Percentiles rank a stretch among this genome's conserved stretches.
Evolutionary conservation across 2,329 filamentous ascomycete genomes (phyloP).

Genomic region (Sarocladiaceae sp.): DNA sequence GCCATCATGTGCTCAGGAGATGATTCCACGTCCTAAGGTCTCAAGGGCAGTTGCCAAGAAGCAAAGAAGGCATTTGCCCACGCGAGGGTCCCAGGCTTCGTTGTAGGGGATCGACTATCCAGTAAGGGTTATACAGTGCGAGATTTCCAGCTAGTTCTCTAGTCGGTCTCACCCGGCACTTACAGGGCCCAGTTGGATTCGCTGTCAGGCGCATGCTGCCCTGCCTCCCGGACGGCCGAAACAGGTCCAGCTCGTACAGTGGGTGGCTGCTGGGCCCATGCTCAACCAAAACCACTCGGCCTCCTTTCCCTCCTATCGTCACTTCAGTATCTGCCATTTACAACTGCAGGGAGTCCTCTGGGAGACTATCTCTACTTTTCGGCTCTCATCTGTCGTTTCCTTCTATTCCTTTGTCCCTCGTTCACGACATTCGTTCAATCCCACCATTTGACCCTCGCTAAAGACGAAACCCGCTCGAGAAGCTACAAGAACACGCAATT

Average conservation of each 20-base stretch:
- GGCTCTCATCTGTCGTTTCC: constrained; percentile 6
- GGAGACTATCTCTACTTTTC: not conserved
- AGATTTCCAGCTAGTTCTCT: not conserved
- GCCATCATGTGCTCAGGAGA: too few relatives aligned
- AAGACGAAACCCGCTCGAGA: too few relatives aligned
- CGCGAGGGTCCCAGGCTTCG: too few relatives aligned
- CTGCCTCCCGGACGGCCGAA: too few relatives aligned
- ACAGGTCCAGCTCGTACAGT: not conserved
- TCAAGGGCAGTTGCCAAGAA: too few relatives aligned
- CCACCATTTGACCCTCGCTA: not conserved
- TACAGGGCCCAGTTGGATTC: not conserved
- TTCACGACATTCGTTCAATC: constrained; percentile 6
- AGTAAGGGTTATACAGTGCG: not conserved
- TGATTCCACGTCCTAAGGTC: too few relatives aligned
- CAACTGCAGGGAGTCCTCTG: constrained; percentile 7
- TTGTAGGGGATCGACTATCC: not conserved
- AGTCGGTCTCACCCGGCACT: not conserved
- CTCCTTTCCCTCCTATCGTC: constrained; percentile 6
- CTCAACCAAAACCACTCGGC: constrained; percentile 5
- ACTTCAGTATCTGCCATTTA: constrained; percentile 4
- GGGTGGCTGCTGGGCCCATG: not conserved
- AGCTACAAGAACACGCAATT: too few relatives aligned
- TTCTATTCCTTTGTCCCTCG: constrained; percentile 4
- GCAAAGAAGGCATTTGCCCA: too few relatives aligned
- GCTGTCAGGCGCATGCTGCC: too few relatives aligned